Evolutionary conservation across 2,329 filamentous ascomycete species (phyloP).

Genomic region (Sporothrix luriei): DNA sequence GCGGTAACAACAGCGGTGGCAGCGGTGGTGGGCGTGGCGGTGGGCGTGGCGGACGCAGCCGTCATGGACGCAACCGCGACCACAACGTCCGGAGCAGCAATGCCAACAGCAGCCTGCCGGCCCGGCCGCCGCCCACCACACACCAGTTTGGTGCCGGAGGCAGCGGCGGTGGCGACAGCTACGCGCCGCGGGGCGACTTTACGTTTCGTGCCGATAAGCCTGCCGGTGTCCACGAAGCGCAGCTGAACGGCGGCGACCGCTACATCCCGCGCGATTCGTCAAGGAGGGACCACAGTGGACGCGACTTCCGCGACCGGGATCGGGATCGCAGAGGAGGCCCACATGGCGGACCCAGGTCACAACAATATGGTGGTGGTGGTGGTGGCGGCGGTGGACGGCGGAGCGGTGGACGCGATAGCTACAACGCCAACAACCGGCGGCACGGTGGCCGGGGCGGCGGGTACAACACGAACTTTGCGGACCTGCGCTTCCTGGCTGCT

Average conservation of each 20-base stretch:
- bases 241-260: conserved; percentile 55
- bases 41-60: conserved; percentile 20
- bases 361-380: conserved; percentile 15
- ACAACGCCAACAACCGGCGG: conserved; percentile 24
- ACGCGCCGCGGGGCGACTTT: conserved; percentile 54
- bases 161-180: conserved; percentile 5
- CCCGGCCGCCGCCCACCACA: conserved; percentile 3
- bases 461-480: conserved; percentile 26
- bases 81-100: conserved; percentile 14
- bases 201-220: conserved; percentile 59
- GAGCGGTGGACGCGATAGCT: conserved; percentile 27
- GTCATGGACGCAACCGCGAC: conserved; percentile 19
- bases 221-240: conserved; percentile 51
- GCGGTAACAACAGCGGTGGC: conserved; percentile 23
- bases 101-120: conserved; percentile 12
- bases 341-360: conserved; percentile 30
- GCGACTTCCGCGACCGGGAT: conserved; percentile 24
- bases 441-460: conserved; percentile 25
- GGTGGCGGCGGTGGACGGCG: conserved; percentile 17
- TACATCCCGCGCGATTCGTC: conserved; percentile 43
- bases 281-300: conserved; percentile 29
- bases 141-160: background rate
- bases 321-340: conserved; percentile 20
- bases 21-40: conserved; percentile 18
- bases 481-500: conserved; percentile 47